Base-by-base conservation (phyloP, 2,329 filamentous ascomycete species). In the Thelonectria olida region DNA sequence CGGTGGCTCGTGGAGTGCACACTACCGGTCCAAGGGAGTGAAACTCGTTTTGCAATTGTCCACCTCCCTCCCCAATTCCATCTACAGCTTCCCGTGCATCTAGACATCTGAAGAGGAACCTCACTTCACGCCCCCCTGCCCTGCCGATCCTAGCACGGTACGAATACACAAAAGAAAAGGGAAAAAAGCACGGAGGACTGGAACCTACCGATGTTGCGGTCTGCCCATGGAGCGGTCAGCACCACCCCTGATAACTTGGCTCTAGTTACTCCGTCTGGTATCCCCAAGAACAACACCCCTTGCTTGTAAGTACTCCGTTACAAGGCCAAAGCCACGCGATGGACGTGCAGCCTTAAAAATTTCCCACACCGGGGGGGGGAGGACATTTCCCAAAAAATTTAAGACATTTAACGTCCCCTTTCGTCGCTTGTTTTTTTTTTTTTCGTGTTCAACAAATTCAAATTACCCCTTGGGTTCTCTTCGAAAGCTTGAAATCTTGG, bases 131-230 rank as follows among this genome's bases (percentile, higher is more conserved):
- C 48, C 41, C 31, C 68, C 69, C 69, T 67, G n/a, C n/a, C n/a
- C n/a, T 72, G 69, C 69, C 62, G 69, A 71, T 71, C 69, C 67
- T 65, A 63, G 67, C 34, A 64, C 67, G 52, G 59, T 42, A 45
- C 31, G 12, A 34, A 34, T 13, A 34, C n/a, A 34, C 12, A 12
- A 34, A 34, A n/a, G n/a, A 58, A 62, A 59, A 60, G 58, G 38
- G 64, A 67, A 58, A 47, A 61, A 48, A 25, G 23, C 42, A 47
- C 52, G 58, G 39, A 27, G n/a, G 44, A 48, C 36, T 13, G 19
- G 19, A 42, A 42, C 39, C 39, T 52, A 57, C 54, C 54, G 34
- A 56, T 48, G 34, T 57, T 55, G 53, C 53, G 42, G 53, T 48
- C 53, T 48, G 45, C 53, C 44, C 48, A 42, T 58, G 48, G 22